Percentiles rank a stretch among this genome's conserved stretches.
phyloP scores from a whole-genome alignment of 1,284 basidiomycete species.

The Rhizopogon parksii region DNA sequence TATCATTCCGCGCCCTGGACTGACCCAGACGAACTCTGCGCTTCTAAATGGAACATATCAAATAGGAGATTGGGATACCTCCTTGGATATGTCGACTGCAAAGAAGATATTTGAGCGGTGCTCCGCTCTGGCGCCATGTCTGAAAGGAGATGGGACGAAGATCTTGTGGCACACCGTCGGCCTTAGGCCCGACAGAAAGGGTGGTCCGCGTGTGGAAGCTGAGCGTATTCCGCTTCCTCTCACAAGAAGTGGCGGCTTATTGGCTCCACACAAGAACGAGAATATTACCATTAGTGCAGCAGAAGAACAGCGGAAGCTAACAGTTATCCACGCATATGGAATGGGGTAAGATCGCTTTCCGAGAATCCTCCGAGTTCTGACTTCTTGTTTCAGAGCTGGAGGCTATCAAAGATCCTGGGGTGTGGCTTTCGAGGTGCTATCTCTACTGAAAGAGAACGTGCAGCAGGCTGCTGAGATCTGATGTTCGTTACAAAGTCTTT shows the following conservation, averaged over 20 bases:
- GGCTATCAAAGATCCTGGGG: constrained; percentile 44
- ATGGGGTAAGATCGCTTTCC: constrained; percentile 37
- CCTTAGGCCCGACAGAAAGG: constrained; percentile 50
- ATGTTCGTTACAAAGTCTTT: neutral
- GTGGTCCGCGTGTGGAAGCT: constrained; percentile 52
- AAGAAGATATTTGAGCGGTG: constrained; percentile 40
- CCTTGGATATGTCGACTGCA: constrained; percentile 37
- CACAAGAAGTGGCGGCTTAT: constrained; percentile 20
- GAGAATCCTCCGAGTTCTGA: constrained; percentile 1
- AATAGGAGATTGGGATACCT: constrained; percentile 40
- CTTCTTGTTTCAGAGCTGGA: constrained; percentile 27
- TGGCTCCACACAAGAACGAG: constrained; percentile 21
- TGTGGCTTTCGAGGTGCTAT: constrained; percentile 28
- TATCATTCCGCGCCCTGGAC: constrained; percentile 46
- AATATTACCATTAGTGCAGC: constrained; percentile 9
- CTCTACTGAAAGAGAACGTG: constrained; percentile 1
- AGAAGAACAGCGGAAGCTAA: constrained; percentile 28
- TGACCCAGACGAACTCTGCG: constrained; percentile 28
- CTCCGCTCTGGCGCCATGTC: constrained; percentile 30
- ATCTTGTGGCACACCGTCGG: constrained; percentile 58
- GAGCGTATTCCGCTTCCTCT: constrained; percentile 38
- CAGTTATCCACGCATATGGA: constrained; percentile 58
- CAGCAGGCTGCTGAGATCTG: neutral
- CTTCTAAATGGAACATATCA: constrained; percentile 53
- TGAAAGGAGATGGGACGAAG: constrained; percentile 32